Evolutionary conservation across 2,329 filamentous ascomycete genomes (phyloP).

Genomic region (Dactylellina sp.): DNA sequence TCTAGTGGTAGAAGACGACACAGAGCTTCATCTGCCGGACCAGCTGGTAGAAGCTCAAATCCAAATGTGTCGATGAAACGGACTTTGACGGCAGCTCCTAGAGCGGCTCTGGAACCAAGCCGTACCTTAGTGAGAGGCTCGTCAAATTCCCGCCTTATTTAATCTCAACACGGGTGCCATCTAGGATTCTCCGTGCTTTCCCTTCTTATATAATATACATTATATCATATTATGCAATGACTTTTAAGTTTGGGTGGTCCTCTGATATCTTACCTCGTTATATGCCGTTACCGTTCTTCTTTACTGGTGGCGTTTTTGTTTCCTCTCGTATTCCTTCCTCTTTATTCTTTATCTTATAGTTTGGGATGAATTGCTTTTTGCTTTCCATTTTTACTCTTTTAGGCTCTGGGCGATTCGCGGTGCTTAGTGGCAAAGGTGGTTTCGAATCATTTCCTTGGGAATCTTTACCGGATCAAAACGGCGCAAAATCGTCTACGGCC

Average conservation of each 20-base stretch:
- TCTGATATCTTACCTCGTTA: conserved; percentile 37
- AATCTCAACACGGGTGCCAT: conserved; percentile 38
- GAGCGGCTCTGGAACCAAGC: conserved; percentile 53
- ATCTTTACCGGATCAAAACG: conserved; percentile 55
- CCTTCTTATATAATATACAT: conserved; percentile 36
- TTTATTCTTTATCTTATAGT: conserved; percentile 38
- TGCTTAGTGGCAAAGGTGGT: conserved; percentile 55
- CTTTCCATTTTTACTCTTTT: conserved; percentile 44
- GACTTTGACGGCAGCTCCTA: conserved; percentile 49
- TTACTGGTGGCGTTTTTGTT: conserved; percentile 36
- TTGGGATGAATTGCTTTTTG: conserved; percentile 34
- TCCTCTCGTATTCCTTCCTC: conserved; percentile 32
- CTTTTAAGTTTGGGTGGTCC: conserved; percentile 48
- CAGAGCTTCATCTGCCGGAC: conserved; percentile 55
- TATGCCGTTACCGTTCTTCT: conserved; percentile 23
- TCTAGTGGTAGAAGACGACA: conserved; percentile 47
- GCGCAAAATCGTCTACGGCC: conserved; percentile 55
- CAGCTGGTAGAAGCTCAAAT: conserved; percentile 52
- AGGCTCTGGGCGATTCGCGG: conserved; percentile 56
- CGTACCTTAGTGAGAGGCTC: conserved; percentile 48
- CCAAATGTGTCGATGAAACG: conserved; percentile 46
- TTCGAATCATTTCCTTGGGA: conserved; percentile 54
- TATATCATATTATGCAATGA: conserved; percentile 32
- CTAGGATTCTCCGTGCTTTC: conserved; percentile 30
- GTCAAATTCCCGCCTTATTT: conserved; percentile 46